Evolutionary conservation across 495 filamentous ascomycete species (phyloP), one percentile per base, ranked within the genome.

Genomic region (Aspergillus incahuasiensis): DNA sequence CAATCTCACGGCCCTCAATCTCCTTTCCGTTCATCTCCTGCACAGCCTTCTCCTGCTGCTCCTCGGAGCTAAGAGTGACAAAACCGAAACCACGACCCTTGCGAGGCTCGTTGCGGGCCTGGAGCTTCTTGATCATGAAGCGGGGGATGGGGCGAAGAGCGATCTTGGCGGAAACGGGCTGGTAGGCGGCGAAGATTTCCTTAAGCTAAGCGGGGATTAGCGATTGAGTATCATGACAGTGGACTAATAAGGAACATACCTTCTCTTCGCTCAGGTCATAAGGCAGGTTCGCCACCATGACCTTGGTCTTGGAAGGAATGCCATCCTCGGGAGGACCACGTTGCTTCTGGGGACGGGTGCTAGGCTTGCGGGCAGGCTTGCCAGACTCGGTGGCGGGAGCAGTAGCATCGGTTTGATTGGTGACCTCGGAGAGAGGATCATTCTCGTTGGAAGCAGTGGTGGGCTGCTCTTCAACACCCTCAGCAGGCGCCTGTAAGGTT

Each of bases 111-210:
- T 91, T 91, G 64, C 94, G 92, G 60, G 90, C 90, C 77, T 95
- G 92, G 52, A 98, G 90, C 81, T 97, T 98, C 84, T 95, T 95
- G 76, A 98, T 92, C 94, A 98, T 98, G 84, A 96, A 98, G 61
- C 91, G 92, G 49, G 95, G 95, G 64, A 98, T 98, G 38, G 94
- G 94, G 44, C 94, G 92, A 59, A 98, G 89, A 58, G 94, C 94
- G 67, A 98, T 96, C 82, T 97, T 98, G 71, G 94, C 94, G 40
- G 89, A 92, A 52, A 87, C 82, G 13, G 94, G 95, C 64, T 87
- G 75, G 79, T 97, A 98, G 49, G 82, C 89, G 54, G 75, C 74
- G 77, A 98, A 98, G 68, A 97, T 86, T 65, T 97, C 91, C 82
- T 96, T 90, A 66, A 98, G 91, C 94, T 97, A 60, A 56, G 57